These are phyloP conservation scores for Acer yangbiense DNA, from an alignment of 345 rosid species.

Conservation along the genomic window DNA sequence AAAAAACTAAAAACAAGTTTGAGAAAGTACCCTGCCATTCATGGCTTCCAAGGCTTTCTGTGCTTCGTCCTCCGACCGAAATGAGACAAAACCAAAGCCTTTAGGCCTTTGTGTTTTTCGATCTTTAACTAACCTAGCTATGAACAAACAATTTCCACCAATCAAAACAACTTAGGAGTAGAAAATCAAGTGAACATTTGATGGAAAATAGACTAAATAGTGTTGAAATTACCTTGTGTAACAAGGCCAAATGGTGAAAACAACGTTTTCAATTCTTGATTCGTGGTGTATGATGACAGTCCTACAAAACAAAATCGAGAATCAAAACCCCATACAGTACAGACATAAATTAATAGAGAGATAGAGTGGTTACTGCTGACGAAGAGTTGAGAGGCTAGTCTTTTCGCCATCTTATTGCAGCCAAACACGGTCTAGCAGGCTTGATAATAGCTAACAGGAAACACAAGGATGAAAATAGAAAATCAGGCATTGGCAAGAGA, in stretches of 20 bases:
- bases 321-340: not conserved
- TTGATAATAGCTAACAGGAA: no score
- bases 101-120: conserved; percentile 58
- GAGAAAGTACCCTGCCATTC: conserved; percentile 57
- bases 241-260: conserved; percentile 48
- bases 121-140: conserved; percentile 56
- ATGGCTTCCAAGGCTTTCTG: conserved; percentile 58
- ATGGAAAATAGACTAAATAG: not conserved
- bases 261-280: conserved; percentile 29
- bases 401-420: conserved; percentile 39
- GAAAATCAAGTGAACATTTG: not conserved
- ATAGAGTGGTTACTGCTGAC: conserved; percentile 45
- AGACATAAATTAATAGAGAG: not conserved
- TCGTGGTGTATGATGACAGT: conserved; percentile 37
- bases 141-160: not conserved
- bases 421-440: no score
- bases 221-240: conserved; percentile 32
- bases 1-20: not conserved
- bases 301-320: conserved; percentile 27
- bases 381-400: conserved; percentile 45
- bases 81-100: conserved; percentile 75
- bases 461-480: no score
- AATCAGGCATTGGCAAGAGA: no score
- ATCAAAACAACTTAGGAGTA: not conserved
- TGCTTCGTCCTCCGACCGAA: conserved; percentile 56